Evolutionary conservation across 2,329 filamentous ascomycete species (phyloP), one percentile per base, ranked within the genome.

Genomic region (Aspergillus felis): DNA sequence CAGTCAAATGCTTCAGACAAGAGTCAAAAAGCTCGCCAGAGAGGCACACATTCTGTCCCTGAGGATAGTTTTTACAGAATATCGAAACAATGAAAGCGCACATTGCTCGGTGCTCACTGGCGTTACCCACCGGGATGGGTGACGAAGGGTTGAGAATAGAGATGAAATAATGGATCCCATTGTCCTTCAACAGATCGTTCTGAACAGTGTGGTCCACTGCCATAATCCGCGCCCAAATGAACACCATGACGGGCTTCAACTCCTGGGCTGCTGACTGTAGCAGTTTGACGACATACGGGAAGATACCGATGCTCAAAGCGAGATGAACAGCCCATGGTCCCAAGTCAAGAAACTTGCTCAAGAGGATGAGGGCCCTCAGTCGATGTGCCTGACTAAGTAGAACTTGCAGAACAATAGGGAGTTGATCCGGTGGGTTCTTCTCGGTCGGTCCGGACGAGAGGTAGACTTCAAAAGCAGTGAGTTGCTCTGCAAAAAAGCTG

Each of bases 271-370:
- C 93, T 4, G 94, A 97, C 73, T 99, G 94, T 20, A 99, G 80
- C 27, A 99, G 81, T 76, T 99, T 99, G 35, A 99, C 79, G n/a
- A 99, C 94, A 70, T 99, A 99, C 0, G 94, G 94, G 74, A 99
- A 99, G 61, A 99, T 99, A 25, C 94, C 94, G 60, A 99, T 99
- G 74, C 92, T 97, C 17, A 99, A 82, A 17, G 94, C 94, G 44
- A 99, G 85, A 72, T 97, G 94, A n/a, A 99, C 94, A 29, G 94
- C 95, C 94, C 94, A 99, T 0, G 94, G 94, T 0, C 94, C 94
- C 42, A 97, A 84, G 68, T 99, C 94, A 22, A 99, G 80, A 74
- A 99, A 99, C 64, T 92, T 91, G 57, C 92, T 94, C 0, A 99
- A 82, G 6, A 99, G 79, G 53, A 99, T 95, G 61, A 99, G 81